Evolutionary conservation across 1,284 basidiomycete species (phyloP), one percentile per base, ranked within the genome.

Genomic region (Rhodotorula sp.): DNA sequence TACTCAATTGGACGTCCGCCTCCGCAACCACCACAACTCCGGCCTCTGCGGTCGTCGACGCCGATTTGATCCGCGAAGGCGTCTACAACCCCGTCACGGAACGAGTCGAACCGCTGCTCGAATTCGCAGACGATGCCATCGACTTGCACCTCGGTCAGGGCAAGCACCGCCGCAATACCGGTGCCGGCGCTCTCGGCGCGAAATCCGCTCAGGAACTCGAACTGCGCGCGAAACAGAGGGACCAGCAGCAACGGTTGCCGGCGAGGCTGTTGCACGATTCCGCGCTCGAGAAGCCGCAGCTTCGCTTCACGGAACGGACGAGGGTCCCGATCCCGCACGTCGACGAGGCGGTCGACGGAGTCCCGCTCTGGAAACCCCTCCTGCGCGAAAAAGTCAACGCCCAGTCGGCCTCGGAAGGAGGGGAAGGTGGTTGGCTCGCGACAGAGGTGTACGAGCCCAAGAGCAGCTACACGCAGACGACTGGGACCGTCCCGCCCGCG

Each of bases 11-110:
- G n/a, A 85, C 85, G 14, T 31, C 69, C 43, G 39, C 64, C 4
- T 29, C 46, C 3, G 39, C 47, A 15, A 65, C 49, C 15, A 16
- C 48, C 3, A 26, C 46, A 34, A 48, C n/a, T 43, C 10, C 39
- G 5, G 18, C 67, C 12, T 51, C 29, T 63, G 69, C 65, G 65
- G 58, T 64, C 10, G 84, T 86, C 72, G 86, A 84, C 67, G 86
- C 90, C 77, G 92, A 94, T 74, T 90, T 94, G 82, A 85, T 95
- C 2, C 82, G 89, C 31, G 93, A 96, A 79, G 87, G 87, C 74
- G 97, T 93, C 80, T 86, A 89, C 73, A 84, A 86, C n/a, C 80
- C 87, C 47, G 86, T 96, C 0, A 89, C 92, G 23, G 92, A 95
- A 79, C 84, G 88, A 0, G 87, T 97, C 82, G 96, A 98, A 81